phyloP scores from a whole-genome alignment of 2,329 filamentous ascomycete genomes.

The Fragosphaeria purpurea region DNA sequence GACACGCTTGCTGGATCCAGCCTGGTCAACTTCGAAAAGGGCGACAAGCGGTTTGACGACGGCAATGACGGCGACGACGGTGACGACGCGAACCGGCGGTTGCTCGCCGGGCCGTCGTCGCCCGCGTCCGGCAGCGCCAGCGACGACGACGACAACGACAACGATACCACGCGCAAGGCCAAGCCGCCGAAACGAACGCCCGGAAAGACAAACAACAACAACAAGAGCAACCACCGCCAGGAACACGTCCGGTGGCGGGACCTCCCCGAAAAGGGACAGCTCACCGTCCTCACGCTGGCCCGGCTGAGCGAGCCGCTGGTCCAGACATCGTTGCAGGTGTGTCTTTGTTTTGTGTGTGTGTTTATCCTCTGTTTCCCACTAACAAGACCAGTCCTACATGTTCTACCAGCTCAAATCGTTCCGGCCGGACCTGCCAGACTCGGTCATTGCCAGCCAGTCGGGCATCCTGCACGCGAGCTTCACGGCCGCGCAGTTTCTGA shows the following conservation, averaged over 20 bases:
- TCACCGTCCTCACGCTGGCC: slow-evolving; percentile 67
- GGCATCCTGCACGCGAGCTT: slow-evolving; percentile 72
- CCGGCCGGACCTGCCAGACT: slow-evolving; percentile 38
- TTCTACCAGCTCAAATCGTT: slow-evolving; percentile 86
- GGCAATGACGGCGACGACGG: not conserved
- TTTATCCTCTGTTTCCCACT: not conserved
- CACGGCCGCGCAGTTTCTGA: slow-evolving; percentile 71
- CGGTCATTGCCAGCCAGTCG: slow-evolving; percentile 65
- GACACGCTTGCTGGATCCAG: not conserved
- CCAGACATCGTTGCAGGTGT: slow-evolving; percentile 53
- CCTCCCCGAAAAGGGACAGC: slow-evolving; percentile 66
- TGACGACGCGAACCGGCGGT: not conserved
- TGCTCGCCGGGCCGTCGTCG: not conserved
- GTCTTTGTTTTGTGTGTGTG: not conserved
- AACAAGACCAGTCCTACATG: slow-evolving; percentile 53
- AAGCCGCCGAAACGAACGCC: not conserved
- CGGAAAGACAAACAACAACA: not conserved
- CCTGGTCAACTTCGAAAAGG: not conserved
- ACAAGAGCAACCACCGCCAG: not conserved
- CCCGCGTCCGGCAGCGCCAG: not conserved
- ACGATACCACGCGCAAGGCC: not conserved
- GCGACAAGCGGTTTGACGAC: not conserved
- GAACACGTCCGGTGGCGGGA: slow-evolving; percentile 53
- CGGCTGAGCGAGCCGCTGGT: slow-evolving; percentile 74
- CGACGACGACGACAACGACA: not conserved